Conservation (phyloP, 306 rosid species). For the Malus sylvestris region DNA sequence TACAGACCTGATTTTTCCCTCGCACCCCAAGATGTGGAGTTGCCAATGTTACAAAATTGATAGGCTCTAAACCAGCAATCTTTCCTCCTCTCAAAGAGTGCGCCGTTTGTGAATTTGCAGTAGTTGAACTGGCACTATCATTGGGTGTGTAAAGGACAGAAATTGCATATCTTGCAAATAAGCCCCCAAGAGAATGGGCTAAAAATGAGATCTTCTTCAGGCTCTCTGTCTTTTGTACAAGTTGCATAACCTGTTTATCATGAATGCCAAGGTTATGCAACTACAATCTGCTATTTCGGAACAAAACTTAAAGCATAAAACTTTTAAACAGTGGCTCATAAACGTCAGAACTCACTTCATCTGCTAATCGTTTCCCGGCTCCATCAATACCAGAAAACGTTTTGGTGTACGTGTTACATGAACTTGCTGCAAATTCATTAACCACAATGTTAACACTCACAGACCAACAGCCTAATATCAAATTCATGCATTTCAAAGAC, state of each 20-base stretch:
- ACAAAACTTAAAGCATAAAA: neutral
- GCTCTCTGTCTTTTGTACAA: conserved; percentile 63
- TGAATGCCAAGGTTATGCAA: conserved; percentile 23
- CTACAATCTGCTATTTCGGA: conserved; percentile 12
- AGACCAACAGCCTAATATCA: conserved; percentile 5
- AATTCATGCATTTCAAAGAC: conserved; percentile 4
- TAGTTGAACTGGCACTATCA: conserved; percentile 23
- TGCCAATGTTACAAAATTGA: conserved; percentile 88
- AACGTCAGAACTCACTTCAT: conserved; percentile 60
- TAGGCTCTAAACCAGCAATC: conserved; percentile 85
- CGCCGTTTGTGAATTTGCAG: conserved; percentile 24
- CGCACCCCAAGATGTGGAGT: conserved; percentile 96
- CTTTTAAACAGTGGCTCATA: conserved; percentile 18
- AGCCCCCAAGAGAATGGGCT: conserved; percentile 94
- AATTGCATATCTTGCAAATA: conserved; percentile 87
- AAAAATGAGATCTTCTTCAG: conserved; percentile 82
- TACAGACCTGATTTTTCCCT: conserved; percentile 84
- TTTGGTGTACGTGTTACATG: conserved; percentile 69
- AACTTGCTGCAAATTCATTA: conserved; percentile 65
- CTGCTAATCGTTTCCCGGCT: conserved; percentile 91
- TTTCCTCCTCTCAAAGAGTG: conserved; percentile 43
- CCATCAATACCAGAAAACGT: conserved; percentile 93
- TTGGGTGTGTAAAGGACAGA: conserved; percentile 56
- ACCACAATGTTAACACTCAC: conserved; percentile 18
- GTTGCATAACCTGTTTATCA: conserved; percentile 58